These are phyloP conservation scores for Amylostereum chailletii DNA, from an alignment of 1,284 basidiomycete species.

Conservation along the genomic window DNA sequence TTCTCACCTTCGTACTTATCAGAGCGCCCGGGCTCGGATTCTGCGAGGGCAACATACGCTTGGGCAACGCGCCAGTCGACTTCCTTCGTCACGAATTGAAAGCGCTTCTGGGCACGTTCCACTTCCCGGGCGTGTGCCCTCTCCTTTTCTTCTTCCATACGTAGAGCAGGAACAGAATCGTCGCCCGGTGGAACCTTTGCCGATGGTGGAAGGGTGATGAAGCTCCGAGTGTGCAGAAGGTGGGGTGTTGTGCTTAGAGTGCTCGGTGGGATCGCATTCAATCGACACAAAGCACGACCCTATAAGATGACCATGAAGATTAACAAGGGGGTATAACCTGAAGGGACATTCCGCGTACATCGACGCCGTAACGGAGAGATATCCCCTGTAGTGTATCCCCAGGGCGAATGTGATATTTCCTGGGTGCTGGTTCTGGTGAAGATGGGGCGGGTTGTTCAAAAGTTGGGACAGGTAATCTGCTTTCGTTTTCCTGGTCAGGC, in stretches of 20 bases:
- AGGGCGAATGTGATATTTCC: slow-evolving; percentile 48
- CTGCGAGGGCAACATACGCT: slow-evolving; percentile 59
- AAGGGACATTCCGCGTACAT: slow-evolving; percentile 35
- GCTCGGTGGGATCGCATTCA: slow-evolving; percentile 58
- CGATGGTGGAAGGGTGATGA: slow-evolving; percentile 41
- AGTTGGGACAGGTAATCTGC: neutral
- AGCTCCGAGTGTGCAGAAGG: slow-evolving; percentile 60
- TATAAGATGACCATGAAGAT: slow-evolving; percentile 17
- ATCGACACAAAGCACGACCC: slow-evolving; percentile 49
- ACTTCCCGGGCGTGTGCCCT: slow-evolving; percentile 23
- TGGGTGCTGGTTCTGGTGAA: slow-evolving; percentile 11
- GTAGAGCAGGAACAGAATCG: slow-evolving; percentile 8
- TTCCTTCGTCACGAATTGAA: slow-evolving; percentile 63
- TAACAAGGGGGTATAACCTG: neutral
- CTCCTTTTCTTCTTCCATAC: slow-evolving; percentile 28
- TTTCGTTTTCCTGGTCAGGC: neutral
- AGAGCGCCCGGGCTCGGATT: slow-evolving; percentile 17
- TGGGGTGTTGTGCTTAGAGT: slow-evolving; percentile 66
- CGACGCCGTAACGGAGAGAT: slow-evolving; percentile 47
- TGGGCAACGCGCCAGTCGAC: slow-evolving; percentile 55
- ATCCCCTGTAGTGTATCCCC: slow-evolving; percentile 63
- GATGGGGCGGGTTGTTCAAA: neutral
- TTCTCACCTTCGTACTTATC: slow-evolving; percentile 17
- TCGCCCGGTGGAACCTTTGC: slow-evolving; percentile 11
- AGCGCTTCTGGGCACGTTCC: slow-evolving; percentile 48